phyloP scores from a whole-genome alignment of 1,284 basidiomycete genomes.

The Phellinidium pouzarii region DNA sequence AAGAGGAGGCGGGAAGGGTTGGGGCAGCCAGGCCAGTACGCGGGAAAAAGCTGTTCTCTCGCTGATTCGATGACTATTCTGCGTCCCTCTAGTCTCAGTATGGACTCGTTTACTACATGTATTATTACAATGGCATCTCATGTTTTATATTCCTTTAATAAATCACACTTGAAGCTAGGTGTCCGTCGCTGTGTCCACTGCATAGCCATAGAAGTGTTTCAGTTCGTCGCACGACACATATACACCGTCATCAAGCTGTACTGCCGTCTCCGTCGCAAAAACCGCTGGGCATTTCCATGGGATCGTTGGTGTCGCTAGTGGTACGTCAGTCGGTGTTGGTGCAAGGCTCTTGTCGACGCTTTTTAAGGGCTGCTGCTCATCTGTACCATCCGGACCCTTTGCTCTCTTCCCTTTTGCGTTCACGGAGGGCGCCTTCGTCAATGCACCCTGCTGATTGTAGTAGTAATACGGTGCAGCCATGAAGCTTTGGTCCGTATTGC shows the following conservation, averaged over 20 bases:
- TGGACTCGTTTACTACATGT: conserved; percentile 1
- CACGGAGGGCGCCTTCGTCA: conserved; percentile 22
- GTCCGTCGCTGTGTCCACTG: not conserved
- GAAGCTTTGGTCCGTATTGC: conserved; percentile 29
- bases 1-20: conserved; percentile 71
- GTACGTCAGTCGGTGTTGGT: conserved; percentile 5
- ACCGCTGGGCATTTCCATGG: conserved; percentile 39
- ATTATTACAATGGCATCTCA: not conserved
- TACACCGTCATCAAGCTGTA: conserved; percentile 45
- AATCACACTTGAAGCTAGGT: not conserved
- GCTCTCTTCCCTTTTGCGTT: conserved; percentile 1
- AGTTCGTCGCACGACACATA: conserved; percentile 43
- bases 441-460: conserved; percentile 40
- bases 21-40: conserved; percentile 65
- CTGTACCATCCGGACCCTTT: conserved; percentile 7
- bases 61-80: conserved; percentile 36
- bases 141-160: not conserved
- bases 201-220: conserved; percentile 32
- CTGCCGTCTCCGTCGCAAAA: conserved; percentile 28
- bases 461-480: conserved; percentile 41
- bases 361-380: not conserved
- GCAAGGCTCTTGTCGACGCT: not conserved
- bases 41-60: conserved; percentile 59
- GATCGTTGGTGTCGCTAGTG: conserved; percentile 10
- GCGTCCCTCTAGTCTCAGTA: conserved; percentile 4